Evolutionary conservation across 805 yeast species (phyloP), one percentile per base, ranked within the genome.

Genomic region (Grigorovia jiainica): DNA sequence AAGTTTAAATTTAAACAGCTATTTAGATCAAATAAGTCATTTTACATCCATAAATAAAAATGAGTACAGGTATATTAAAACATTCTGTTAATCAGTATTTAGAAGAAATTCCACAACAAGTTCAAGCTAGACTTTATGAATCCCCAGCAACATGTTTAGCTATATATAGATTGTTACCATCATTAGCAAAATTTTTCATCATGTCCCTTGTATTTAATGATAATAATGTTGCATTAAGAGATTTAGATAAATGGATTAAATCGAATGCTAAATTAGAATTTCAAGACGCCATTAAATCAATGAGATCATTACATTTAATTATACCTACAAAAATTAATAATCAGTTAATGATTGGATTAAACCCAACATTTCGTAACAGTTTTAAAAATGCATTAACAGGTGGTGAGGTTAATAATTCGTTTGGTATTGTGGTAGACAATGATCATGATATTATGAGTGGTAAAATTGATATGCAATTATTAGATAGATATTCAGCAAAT

Each of bases 141-240:
- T 76, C 85, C 40, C 95, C 98, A 2, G 95, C 97, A 10, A 86
- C 98, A 43, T 87, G 97, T 58, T 69, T 92, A 37, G 94, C 98
- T 2, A 80, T 92, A n/a, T 89, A 81, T 60, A 71, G 98, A 48
- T 68, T 92, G 45, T 70, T 92, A 15, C 96, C 98, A 0, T 79
- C 89, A 19, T 63, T 92, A 49, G 95, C 97, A 23, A 89, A 90
- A 58, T 82, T 86, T 61, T 81, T 82, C 54, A 78, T 90, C 39
- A 82, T 87, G 87, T 72, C 89, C 9, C 76, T 89, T 81, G 67
- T 94, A 16, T 92, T 86, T 63, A 76, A 79, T 52, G 92, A 85
- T 42, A 75, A 75, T 39, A 84, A 89, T 1, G 74, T 83, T 10
- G 73, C 81, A 5, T 64, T 79, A 16, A 67, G 75, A 21, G 85